Evolutionary conservation across 202 grass and related monocot species (phyloP).

Genomic region (Miscanthus sacchariflorus): DNA sequence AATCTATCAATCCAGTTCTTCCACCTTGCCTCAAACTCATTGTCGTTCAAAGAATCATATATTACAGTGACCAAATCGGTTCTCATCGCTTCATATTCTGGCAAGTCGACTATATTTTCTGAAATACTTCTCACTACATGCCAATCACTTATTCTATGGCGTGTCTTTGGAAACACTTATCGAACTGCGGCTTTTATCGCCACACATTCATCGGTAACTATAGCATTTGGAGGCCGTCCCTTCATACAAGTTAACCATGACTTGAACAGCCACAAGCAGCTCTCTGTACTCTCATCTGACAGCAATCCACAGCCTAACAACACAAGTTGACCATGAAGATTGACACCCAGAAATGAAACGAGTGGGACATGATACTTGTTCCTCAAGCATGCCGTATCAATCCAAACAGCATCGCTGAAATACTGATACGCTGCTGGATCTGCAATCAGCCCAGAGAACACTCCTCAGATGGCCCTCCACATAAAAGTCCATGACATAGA

Average conservation of each 20-base stretch:
- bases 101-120: constrained; percentile 54
- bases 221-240: constrained; percentile 58
- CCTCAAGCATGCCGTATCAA: constrained; percentile 66
- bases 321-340: constrained; percentile 69
- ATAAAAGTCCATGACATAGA: constrained; percentile 77
- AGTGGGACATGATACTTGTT: constrained; percentile 58
- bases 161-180: constrained; percentile 66
- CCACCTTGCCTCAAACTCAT: constrained; percentile 84
- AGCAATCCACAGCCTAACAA: constrained; percentile 74
- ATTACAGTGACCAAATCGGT: constrained; percentile 57
- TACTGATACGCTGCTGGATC: constrained; percentile 61
- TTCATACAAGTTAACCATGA: constrained; percentile 82
- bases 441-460: constrained; percentile 74
- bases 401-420: constrained; percentile 61
- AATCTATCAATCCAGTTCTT: constrained; percentile 60
- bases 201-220: constrained; percentile 72
- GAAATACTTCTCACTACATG: constrained; percentile 64
- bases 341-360: constrained; percentile 65
- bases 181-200: constrained; percentile 62
- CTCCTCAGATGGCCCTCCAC: constrained; percentile 70
- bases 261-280: constrained; percentile 67
- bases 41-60: constrained; percentile 70
- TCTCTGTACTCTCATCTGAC: constrained; percentile 75
- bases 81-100: constrained; percentile 63
- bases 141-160: constrained; percentile 70